Percentiles rank a stretch among this genome's conserved stretches.
Evolutionary conservation across 108 stramenopile genomes (phyloP).

Genomic region (Nitzschia sp.): DNA sequence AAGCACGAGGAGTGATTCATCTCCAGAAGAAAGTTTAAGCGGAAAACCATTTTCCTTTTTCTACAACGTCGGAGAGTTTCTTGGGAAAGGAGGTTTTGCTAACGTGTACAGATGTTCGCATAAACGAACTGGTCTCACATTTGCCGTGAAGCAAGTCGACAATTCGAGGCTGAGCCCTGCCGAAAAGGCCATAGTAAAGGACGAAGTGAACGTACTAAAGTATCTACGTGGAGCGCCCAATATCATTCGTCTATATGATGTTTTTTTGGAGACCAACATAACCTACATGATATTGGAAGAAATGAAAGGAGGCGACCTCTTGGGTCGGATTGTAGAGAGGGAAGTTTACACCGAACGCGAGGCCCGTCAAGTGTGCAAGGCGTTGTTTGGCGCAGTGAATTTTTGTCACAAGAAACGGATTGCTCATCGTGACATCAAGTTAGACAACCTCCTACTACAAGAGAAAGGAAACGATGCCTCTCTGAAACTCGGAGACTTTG

Average conservation of each 20-base stretch:
- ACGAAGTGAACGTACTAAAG: slow-evolving; percentile 55
- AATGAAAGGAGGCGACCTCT: slow-evolving; percentile 86
- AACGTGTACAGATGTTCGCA: slow-evolving; percentile 45
- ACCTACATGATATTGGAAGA: slow-evolving; percentile 75
- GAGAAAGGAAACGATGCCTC: slow-evolving; percentile 26
- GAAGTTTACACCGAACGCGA: slow-evolving; percentile 69
- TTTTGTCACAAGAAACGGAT: slow-evolving; percentile 81
- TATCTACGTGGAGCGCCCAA: slow-evolving; percentile 55
- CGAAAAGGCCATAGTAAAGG: slow-evolving; percentile 45
- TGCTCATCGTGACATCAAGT: slow-evolving; percentile 83
- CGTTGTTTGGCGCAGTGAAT: slow-evolving; percentile 68
- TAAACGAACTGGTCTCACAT: slow-evolving; percentile 34
- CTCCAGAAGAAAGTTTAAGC: slow-evolving; percentile 26
- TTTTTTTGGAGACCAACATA: slow-evolving; percentile 61
- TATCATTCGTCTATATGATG: slow-evolving; percentile 69
- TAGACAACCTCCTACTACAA: slow-evolving; percentile 81
- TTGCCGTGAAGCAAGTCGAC: slow-evolving; percentile 63
- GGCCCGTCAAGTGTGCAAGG: slow-evolving; percentile 52
- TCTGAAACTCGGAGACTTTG: slow-evolving; percentile 88
- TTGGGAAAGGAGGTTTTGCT: slow-evolving; percentile 61
- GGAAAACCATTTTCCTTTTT: slow-evolving; percentile 29
- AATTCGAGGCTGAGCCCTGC: slow-evolving; percentile 23
- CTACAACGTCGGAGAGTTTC: slow-evolving; percentile 28
- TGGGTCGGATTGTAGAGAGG: slow-evolving; percentile 87
- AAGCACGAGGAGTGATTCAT: slow-evolving; percentile 10